Base-by-base conservation (phyloP, 2,329 filamentous ascomycete genomes). In the Tolypocladium nubicola region DNA sequence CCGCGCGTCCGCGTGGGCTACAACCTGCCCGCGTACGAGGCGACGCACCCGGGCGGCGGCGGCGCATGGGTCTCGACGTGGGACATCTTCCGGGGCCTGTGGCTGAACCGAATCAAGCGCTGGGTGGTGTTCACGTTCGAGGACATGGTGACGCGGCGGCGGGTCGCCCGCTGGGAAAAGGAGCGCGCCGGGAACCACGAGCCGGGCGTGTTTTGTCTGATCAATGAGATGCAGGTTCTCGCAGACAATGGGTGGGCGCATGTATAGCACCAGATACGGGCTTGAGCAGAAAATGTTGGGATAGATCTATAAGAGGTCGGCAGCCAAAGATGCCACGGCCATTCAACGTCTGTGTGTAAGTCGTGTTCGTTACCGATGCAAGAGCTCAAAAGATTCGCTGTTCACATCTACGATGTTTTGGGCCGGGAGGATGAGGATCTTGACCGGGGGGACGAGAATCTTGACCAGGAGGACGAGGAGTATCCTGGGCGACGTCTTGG, bases 1-100 rank as follows among this genome's bases (percentile, higher is more conserved):
- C 85, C 87, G 1, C 78, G 79, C 14, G 86, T 90, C 13, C 76
- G 85, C 10, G 87, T 90, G 6, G 85, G 79, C 2, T 90, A 89
- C 66, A 82, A 76, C 60, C 67, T 70, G 3, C 59, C 68, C 0
- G 81, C 82, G 1, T 86, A 85, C 65, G 68, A 73, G 13, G 69
- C 71, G 19, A 77, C 81, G 4, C 76, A 80, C 53, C 70, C 72
- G 0, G 55, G 55, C 26, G 60, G 61, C 21, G 45, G 52, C 49
- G 55, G 35, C 6, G 61, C 70, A 21, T 83, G 82, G 76, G 73
- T 81, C 7, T 76, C 78, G 19, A 63, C 71, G 4, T 71, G 71
- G 55, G 70, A 78, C 52, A 77, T 81, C 49, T 66, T 85, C 30
- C 63, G 67, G 7, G 85, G 84, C 0, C 63, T 80, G 7, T 89